Evolutionary conservation across 257 asterid species (phyloP).

Genomic region (Leonotis leonurus): DNA sequence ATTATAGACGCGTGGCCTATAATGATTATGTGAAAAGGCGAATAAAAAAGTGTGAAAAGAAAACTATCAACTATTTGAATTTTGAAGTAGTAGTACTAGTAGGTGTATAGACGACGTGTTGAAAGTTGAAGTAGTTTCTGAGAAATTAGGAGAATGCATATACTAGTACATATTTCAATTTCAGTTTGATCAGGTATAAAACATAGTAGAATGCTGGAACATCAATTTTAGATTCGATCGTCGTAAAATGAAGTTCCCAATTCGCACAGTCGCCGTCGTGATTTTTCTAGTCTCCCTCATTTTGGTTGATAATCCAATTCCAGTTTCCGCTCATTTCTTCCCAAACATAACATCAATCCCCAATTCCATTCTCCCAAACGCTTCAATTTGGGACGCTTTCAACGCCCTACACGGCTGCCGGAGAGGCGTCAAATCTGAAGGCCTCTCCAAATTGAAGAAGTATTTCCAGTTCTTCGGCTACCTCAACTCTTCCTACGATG

Average conservation of each 20-base stretch:
- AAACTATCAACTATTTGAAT: too few relatives aligned
- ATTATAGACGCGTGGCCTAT: not conserved
- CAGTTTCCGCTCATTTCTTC: constrained; percentile 49
- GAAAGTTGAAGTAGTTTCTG: too few relatives aligned
- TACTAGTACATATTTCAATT: too few relatives aligned
- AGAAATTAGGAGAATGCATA: too few relatives aligned
- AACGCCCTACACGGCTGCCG: constrained; percentile 42
- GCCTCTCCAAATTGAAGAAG: constrained; percentile 43
- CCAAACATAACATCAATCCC: constrained; percentile 55
- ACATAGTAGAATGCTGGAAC: not conserved
- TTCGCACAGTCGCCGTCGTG: not conserved
- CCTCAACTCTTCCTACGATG: constrained; percentile 25
- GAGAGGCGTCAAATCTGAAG: constrained; percentile 39
- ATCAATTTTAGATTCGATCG: not conserved
- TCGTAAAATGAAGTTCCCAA: constrained; percentile 18
- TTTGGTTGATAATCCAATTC: not conserved
- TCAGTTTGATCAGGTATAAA: not conserved
- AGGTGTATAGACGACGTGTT: too few relatives aligned
- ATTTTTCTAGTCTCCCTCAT: not conserved
- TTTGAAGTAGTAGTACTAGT: too few relatives aligned
- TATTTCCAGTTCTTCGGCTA: constrained; percentile 71
- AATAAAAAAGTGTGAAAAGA: not conserved
- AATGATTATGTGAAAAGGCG: not conserved
- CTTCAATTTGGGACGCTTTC: constrained; percentile 55
- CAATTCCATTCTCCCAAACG: constrained; percentile 29